phyloP scores from a whole-genome alignment of 805 yeast species.

The Yarrowia divulgata region DNA sequence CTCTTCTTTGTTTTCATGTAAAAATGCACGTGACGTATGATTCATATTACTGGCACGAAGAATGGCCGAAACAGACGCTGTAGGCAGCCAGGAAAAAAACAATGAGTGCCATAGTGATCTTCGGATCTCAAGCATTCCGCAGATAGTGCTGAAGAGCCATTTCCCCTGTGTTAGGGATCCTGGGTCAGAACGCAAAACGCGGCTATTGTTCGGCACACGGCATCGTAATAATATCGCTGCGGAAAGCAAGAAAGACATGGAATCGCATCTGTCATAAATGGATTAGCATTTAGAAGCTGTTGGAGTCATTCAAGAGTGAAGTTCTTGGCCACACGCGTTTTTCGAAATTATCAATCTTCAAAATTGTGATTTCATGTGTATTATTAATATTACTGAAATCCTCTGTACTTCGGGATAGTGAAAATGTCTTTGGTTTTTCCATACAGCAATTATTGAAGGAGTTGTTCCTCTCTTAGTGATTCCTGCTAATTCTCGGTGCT shows the following conservation, averaged over 20 bases:
- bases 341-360: background rate
- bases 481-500: background rate
- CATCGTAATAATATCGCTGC: background rate
- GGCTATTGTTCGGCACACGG: background rate
- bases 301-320: too few species aligned
- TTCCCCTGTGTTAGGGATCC: background rate
- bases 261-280: too few species aligned
- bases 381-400: background rate
- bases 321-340: background rate
- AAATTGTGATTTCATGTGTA: background rate
- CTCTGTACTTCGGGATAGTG: background rate
- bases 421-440: background rate
- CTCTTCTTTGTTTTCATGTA: slow-evolving; percentile 6
- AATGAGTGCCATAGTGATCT: background rate
- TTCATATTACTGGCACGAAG: slow-evolving; percentile 1
- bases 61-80: background rate
- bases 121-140: background rate
- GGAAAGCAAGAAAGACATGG: background rate
- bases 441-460: background rate
- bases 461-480: background rate
- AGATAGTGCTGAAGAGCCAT: slow-evolving; percentile 1
- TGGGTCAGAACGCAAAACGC: background rate
- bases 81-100: background rate
- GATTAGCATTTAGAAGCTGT: background rate
- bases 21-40: slow-evolving; percentile 20